A percentile compares a stretch with the other conserved stretches of the same genome.
These are phyloP conservation scores for Cordyceps cicadae DNA, from an alignment of 2,329 filamentous ascomycete genomes.

Conservation along the genomic window DNA sequence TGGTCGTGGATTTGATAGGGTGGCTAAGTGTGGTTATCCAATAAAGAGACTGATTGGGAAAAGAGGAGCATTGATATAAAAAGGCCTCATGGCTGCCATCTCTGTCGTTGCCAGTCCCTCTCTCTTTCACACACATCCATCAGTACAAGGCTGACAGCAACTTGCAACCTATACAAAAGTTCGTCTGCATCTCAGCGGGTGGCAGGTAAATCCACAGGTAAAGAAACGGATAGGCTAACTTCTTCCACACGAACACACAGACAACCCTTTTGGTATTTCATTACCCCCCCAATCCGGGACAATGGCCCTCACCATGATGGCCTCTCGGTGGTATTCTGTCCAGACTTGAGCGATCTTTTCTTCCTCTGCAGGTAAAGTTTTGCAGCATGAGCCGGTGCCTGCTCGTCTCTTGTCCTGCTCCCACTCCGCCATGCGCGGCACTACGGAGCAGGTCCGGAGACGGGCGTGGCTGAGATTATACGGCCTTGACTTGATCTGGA, in stretches of 20 bases:
- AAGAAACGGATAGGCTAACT: neutral
- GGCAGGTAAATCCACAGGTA: neutral
- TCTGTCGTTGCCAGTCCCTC: neutral
- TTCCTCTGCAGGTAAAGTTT: slow-evolving; percentile 34
- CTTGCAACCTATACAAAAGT: neutral
- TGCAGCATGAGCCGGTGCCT: slow-evolving; percentile 58
- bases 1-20: neutral
- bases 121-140: neutral
- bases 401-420: slow-evolving; percentile 14
- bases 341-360: slow-evolving; percentile 25
- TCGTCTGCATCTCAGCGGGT: neutral
- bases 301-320: slow-evolving; percentile 22
- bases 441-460: slow-evolving; percentile 5
- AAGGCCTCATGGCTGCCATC: neutral
- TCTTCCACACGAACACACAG: neutral
- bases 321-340: slow-evolving; percentile 28
- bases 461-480: slow-evolving; percentile 66
- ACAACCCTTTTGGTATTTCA: slow-evolving; percentile 3
- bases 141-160: neutral
- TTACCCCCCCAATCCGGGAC: neutral
- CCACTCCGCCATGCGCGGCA: neutral
- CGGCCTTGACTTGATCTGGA: slow-evolving; percentile 95
- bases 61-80: slow-evolving; percentile 9
- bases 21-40: neutral
- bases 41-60: neutral